Percentiles rank a stretch among this genome's conserved stretches.
phyloP scores from a whole-genome alignment of 495 filamentous ascomycete species.

The Aspergillus cristatus region DNA sequence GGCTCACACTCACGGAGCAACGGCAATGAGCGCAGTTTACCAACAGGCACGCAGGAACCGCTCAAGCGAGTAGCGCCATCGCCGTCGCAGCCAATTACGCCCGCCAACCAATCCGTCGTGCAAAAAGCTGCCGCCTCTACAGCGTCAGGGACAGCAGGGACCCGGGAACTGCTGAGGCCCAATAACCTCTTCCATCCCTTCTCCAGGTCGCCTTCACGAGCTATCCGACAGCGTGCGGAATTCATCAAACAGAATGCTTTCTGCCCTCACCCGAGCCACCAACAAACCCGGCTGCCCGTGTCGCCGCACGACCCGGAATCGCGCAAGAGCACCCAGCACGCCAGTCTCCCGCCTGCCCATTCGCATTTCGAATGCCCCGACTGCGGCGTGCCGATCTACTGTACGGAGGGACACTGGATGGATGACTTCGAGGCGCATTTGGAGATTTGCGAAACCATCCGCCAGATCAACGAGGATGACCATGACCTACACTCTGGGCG shows the following conservation, averaged over 20 bases:
- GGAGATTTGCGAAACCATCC: constrained; percentile 81
- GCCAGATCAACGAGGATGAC: constrained; percentile 95
- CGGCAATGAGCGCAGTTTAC: constrained; percentile 14
- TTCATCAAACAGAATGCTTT: constrained; percentile 85
- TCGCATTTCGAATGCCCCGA: constrained; percentile 93
- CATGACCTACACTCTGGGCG: constrained; percentile 87
- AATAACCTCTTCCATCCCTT: constrained; percentile 92
- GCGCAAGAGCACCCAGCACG: constrained; percentile 34
- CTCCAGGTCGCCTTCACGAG: constrained; percentile 73
- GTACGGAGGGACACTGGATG: constrained; percentile 86
- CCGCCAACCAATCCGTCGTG: constrained; percentile 3
- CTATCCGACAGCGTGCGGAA: constrained; percentile 74
- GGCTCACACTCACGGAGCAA: constrained; percentile 12
- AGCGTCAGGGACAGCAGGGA: constrained; percentile 11
- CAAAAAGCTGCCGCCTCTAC: constrained; percentile 20
- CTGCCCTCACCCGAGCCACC: constrained; percentile 84
- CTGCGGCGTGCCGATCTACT: constrained; percentile 90
- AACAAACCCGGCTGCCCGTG: constrained; percentile 50
- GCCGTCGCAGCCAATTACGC: neutral
- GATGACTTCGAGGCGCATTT: constrained; percentile 90
- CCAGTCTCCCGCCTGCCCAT: constrained; percentile 56
- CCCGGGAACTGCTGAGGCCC: constrained; percentile 50
- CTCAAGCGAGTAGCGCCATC: constrained; percentile 5
- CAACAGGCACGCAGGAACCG: constrained; percentile 8
- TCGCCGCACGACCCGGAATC: constrained; percentile 54